A percentile compares a stretch with the other conserved stretches of the same genome.
phyloP scores from a whole-genome alignment of 1,139 yeast species.

The Pichia sp. region DNA sequence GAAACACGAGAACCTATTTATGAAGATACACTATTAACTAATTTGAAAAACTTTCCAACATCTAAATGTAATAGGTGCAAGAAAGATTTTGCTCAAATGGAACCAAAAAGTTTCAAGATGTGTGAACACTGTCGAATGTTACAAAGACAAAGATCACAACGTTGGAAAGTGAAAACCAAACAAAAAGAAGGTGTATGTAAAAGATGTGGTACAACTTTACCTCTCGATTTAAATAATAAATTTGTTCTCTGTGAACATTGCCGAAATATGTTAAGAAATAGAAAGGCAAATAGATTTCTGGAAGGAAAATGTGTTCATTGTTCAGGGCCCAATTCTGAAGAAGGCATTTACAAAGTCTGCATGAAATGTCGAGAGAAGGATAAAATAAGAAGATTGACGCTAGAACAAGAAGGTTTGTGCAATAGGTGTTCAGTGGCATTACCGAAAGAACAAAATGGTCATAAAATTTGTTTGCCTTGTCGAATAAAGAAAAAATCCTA shows the following conservation, averaged over 20 bases:
- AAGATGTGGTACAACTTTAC: conserved; percentile 53
- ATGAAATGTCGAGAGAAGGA: conserved; percentile 57
- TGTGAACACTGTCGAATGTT: conserved; percentile 60
- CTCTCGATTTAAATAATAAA: conserved; percentile 35
- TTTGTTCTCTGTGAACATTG: conserved; percentile 58
- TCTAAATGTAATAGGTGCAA: conserved; percentile 50
- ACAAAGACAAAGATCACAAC: conserved; percentile 54
- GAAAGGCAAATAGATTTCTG: conserved; percentile 54
- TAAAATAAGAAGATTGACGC: conserved; percentile 46
- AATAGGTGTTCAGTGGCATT: conserved; percentile 53
- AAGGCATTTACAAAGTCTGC: conserved; percentile 50
- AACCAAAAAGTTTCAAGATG: conserved; percentile 43
- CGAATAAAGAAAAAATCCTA: conserved; percentile 43
- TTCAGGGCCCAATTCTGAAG: conserved; percentile 45
- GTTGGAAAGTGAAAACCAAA: conserved; percentile 61
- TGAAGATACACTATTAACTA: conserved; percentile 7
- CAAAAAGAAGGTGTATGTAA: conserved; percentile 58
- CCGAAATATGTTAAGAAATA: conserved; percentile 45
- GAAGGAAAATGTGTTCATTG: conserved; percentile 66
- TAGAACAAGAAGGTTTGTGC: conserved; percentile 55
- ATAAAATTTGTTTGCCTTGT: conserved; percentile 51
- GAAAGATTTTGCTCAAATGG: conserved; percentile 46
- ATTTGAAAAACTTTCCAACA: conserved; percentile 12
- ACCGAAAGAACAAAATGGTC: conserved; percentile 42
- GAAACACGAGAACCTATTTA: not conserved